Conservation (phyloP, 2,329 filamentous ascomycete species). For the Penicillium sp. region DNA sequence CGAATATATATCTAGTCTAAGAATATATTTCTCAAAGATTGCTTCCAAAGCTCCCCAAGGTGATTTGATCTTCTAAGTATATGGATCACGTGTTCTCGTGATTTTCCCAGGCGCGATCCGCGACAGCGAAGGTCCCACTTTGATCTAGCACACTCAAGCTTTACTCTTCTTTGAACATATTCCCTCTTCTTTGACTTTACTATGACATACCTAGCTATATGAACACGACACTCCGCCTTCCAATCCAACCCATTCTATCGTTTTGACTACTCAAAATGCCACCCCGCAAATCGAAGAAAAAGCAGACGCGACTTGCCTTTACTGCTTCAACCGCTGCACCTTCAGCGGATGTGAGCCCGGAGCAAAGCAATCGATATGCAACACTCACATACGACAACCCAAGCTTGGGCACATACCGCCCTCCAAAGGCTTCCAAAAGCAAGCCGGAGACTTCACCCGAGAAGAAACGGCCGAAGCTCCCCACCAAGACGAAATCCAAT, state of each 20-base stretch:
- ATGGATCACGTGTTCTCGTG: conserved; percentile 26
- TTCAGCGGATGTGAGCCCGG: conserved; percentile 15
- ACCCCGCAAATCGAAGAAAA: conserved; percentile 34
- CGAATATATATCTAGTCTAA: background rate
- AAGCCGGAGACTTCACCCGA: background rate
- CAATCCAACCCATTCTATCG: background rate
- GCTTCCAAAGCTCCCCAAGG: background rate
- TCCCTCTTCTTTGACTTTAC: background rate
- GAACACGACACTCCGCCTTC: background rate
- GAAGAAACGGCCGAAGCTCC: background rate
- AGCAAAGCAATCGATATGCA: conserved; percentile 31
- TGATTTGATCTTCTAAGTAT: background rate
- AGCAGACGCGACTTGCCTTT: conserved; percentile 48
- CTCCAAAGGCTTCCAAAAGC: conserved; percentile 5
- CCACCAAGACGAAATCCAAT: background rate
- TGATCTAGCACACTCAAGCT: background rate
- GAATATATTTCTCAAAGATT: background rate
- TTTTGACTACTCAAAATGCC: conserved; percentile 24
- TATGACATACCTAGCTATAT: background rate
- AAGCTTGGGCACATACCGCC: conserved; percentile 19
- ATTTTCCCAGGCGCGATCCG: conserved; percentile 11
- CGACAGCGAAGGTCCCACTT: conserved; percentile 5
- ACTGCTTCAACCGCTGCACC: conserved; percentile 34
- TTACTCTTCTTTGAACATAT: conserved; percentile 1
- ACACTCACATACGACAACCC: conserved; percentile 37